Conservation (phyloP, 345 rosid genomes). For the Melaleuca alternifolia region DNA sequence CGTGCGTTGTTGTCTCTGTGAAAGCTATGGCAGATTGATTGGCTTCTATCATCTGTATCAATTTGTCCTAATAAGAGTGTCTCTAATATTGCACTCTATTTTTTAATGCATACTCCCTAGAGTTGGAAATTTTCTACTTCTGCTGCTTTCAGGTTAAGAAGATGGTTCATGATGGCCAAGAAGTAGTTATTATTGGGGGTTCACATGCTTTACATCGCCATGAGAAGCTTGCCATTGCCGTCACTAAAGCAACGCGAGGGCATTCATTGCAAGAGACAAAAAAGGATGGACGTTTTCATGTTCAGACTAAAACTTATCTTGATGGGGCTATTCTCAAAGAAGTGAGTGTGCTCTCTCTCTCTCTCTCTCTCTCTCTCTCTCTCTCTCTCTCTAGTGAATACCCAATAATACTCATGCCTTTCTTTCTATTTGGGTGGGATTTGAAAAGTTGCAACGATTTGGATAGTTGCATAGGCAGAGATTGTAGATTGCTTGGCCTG, state of each 20-base stretch:
- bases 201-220: constrained; percentile 80
- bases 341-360: constrained; percentile 29
- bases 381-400: background rate
- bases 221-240: constrained; percentile 95
- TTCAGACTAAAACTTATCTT: constrained; percentile 83
- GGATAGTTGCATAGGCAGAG: background rate
- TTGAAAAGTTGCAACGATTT: background rate
- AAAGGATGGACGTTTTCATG: constrained; percentile 91
- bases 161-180: constrained; percentile 89
- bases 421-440: background rate
- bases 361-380: background rate
- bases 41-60: background rate
- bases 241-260: constrained; percentile 95
- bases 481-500: background rate
- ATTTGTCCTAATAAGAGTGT: background rate
- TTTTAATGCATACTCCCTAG: background rate
- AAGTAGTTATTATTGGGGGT: constrained; percentile 87
- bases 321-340: constrained; percentile 98
- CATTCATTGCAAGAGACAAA: constrained; percentile 97
- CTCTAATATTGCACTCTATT: background rate
- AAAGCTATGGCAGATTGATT: background rate
- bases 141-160: constrained; percentile 57
- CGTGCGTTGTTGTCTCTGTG: background rate
- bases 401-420: background rate
- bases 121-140: background rate